Conservation (phyloP, 75 land plant genomes). For the Larix kaempferi region DNA sequence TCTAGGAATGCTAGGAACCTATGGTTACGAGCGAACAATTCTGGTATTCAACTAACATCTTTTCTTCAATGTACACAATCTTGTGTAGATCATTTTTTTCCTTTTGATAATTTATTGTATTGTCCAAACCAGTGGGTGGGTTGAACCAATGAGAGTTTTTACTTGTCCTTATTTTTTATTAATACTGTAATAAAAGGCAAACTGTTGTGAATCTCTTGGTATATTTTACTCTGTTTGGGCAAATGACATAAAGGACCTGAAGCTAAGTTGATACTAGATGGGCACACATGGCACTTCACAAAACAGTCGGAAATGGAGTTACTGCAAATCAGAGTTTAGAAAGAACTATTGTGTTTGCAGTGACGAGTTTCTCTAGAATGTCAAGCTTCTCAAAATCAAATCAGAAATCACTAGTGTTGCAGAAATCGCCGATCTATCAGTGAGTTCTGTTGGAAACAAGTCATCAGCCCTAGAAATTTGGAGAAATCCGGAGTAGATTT, state of each 20-base stretch:
- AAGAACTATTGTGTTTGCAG: neutral
- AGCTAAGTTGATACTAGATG: neutral
- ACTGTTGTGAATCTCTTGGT: neutral
- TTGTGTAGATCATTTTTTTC: neutral
- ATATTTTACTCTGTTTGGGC: neutral
- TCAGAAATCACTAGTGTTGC: neutral
- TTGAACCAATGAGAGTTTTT: neutral
- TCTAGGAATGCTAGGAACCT: slow-evolving; percentile 89
- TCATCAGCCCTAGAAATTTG: no score
- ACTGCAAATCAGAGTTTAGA: neutral
- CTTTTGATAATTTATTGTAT: neutral
- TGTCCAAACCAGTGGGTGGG: neutral
- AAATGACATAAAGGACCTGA: neutral
- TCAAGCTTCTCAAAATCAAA: neutral
- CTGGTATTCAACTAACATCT: slow-evolving; percentile 53
- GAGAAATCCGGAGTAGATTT: no score
- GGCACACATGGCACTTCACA: neutral
- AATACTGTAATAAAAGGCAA: neutral
- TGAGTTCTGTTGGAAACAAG: no score
- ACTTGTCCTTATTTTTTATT: neutral
- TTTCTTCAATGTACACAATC: neutral
- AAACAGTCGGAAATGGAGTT: neutral
- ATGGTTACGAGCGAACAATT: slow-evolving; percentile 89
- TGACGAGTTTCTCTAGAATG: neutral
- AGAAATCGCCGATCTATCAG: no score